phyloP scores from a whole-genome alignment of 2,329 filamentous ascomycete genomes.

The Pyrenophora tritici-repentis region DNA sequence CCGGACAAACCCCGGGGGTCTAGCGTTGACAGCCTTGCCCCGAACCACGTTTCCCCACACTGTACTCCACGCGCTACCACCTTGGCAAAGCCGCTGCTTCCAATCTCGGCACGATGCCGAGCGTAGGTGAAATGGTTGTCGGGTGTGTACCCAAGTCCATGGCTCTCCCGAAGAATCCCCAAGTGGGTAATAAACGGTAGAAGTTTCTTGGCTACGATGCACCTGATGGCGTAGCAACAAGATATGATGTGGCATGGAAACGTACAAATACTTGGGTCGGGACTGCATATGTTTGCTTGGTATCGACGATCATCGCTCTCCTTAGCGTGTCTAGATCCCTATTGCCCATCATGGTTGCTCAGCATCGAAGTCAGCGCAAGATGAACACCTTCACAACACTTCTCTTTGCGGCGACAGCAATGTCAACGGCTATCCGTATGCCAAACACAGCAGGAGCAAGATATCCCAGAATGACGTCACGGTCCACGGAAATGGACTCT shows the following conservation, averaged over 20 bases:
- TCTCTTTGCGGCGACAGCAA: conserved; percentile 20
- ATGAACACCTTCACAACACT: conserved; percentile 19
- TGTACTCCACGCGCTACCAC: conserved; percentile 18
- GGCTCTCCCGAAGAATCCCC: conserved; percentile 9
- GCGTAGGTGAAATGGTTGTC: not conserved
- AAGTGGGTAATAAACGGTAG: conserved; percentile 4
- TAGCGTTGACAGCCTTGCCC: conserved; percentile 11
- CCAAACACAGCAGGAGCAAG: conserved; percentile 4
- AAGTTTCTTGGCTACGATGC: conserved; percentile 10
- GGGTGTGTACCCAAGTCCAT: not conserved
- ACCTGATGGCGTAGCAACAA: conserved; percentile 1
- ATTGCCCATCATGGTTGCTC: conserved; percentile 15
- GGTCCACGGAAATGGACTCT: conserved; percentile 15
- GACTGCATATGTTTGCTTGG: not conserved
- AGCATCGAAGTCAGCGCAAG: conserved; percentile 15
- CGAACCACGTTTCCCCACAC: conserved; percentile 9
- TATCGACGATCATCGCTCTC: not conserved
- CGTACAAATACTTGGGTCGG: conserved; percentile 17
- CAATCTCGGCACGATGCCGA: conserved; percentile 5
- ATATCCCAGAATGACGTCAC: conserved; percentile 5
- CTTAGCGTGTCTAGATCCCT: not conserved
- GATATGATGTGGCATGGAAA: not conserved
- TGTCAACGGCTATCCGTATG: conserved; percentile 16
- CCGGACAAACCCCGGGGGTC: conserved; percentile 9
- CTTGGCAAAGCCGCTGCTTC: conserved; percentile 18